Conservation (phyloP, 768 basidiomycete genomes). For the Termitomyces sp. region DNA sequence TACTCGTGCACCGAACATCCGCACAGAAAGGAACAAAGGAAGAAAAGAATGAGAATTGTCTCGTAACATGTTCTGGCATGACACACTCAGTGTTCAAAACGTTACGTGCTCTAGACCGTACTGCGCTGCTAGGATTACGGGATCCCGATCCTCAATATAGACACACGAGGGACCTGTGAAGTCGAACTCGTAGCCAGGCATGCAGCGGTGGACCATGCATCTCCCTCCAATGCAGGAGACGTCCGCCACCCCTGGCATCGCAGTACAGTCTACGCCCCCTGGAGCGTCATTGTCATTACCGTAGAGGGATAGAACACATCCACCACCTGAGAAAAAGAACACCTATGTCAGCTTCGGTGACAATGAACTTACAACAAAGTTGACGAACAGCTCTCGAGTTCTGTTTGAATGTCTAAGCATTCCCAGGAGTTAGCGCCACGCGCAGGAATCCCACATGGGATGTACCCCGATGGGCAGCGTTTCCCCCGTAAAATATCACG, state of each 20-base stretch:
- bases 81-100: not conserved
- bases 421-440: conserved; percentile 37
- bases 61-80: not conserved
- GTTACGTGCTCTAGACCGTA: conserved; percentile 22
- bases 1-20: not conserved
- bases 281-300: conserved; percentile 11
- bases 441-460: conserved; percentile 39
- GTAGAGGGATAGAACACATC: conserved; percentile 32
- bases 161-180: conserved; percentile 19
- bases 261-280: conserved; percentile 45
- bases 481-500: conserved; percentile 22
- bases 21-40: not conserved
- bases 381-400: conserved; percentile 49
- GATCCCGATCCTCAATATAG: conserved; percentile 20
- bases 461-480: conserved; percentile 30
- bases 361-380: not conserved
- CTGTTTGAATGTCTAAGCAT: conserved; percentile 39
- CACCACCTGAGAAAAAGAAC: conserved; percentile 32
- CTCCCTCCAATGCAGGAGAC: conserved; percentile 40
- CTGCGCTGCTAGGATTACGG: conserved; percentile 20
- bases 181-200: conserved; percentile 31
- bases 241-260: conserved; percentile 40
- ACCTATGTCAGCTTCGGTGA: not conserved
- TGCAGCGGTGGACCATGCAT: conserved; percentile 42
- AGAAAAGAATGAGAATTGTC: not conserved